Base-by-base conservation (phyloP, 1,284 basidiomycete species). In the Mycosarcoma mackinlayi region DNA sequence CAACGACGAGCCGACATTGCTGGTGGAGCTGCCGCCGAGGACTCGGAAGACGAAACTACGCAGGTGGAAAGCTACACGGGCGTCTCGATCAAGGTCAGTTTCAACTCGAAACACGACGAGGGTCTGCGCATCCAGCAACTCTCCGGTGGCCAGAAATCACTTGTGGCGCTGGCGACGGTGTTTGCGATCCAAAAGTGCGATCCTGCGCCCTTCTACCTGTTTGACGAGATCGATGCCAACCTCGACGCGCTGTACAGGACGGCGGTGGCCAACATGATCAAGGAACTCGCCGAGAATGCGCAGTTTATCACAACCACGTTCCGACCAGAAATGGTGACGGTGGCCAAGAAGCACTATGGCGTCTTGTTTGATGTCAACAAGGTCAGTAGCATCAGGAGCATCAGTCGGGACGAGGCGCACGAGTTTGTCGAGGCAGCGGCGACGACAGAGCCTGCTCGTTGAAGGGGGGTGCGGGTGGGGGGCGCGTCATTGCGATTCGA, bases 301-400 rank as follows among this genome's bases (percentile, higher is more conserved):
- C 96, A 99, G 83, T 98, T 98, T 84, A 96, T 99, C 83, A 95
- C 93, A 25, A 99, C 96, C 2, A 99, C 96, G 2, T 99, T 99
- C 88, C 87, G 95, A 58, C 92, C 94, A 0, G 96, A 99, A 84
- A 93, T 98, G 91, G 87, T 98, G 61, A 91, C 92, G 9, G 90
- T 92, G 2, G 94, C 94, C 0, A 93, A 96, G 83, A 93, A 94
- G 80, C 96, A 94, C 83, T 98, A 97, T 73, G 96, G 96, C n/a
- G 96, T 99, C n/a, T 86, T 96, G 65, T 98, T 98, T 85, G 93
- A 95, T 83, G 92, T 91, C 74, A 91, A 94, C 80, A 98, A 98
- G 84, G 85, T 98, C 66, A 83, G 83, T 61, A 91, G 90, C 4
- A 92, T 95, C 57, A 87, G 90, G 47, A 86, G 87, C 33, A 94